Evolutionary conservation across 169 alveolate genomes (phyloP).

Genomic region (Eimeria praecox): DNA sequence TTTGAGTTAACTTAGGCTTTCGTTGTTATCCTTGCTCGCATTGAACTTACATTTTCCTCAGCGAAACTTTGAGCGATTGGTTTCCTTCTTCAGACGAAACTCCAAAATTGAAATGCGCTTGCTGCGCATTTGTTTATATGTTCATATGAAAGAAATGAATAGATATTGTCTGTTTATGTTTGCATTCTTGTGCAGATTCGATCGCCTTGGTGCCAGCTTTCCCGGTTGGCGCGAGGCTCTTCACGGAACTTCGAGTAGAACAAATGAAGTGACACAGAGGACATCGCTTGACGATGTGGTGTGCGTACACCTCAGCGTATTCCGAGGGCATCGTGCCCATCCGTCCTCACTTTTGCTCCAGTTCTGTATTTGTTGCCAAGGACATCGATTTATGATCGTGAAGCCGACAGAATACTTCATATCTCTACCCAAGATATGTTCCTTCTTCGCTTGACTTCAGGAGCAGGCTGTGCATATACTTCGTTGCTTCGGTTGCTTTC

Average conservation of each 20-base stretch:
- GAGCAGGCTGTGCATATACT: not conserved
- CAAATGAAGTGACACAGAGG: constrained; percentile 51
- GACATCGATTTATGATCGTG: not conserved
- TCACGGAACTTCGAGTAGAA: not conserved
- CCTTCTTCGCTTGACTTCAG: not conserved
- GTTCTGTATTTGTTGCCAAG: not conserved
- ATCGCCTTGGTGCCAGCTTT: constrained; percentile 21
- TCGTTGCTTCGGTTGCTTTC: too few relatives aligned
- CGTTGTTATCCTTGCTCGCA: not conserved
- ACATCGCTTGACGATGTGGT: constrained; percentile 63
- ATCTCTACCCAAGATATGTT: not conserved
- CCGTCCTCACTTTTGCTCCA: not conserved
- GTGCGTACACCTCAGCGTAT: constrained; percentile 22
- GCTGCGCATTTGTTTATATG: not conserved
- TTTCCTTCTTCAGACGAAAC: not conserved
- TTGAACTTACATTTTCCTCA: not conserved
- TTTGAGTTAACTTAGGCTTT: not conserved
- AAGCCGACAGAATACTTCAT: not conserved
- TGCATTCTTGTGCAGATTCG: not conserved
- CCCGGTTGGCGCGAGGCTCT: constrained; percentile 50
- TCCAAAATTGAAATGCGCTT: too few relatives aligned
- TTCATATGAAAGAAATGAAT: not conserved
- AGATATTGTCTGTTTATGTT: not conserved
- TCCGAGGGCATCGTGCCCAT: not conserved
- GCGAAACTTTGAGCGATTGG: not conserved